Evolutionary conservation across 2,329 filamentous ascomycete genomes (phyloP), one percentile per base, ranked within the genome.

Genomic region (Verticillium tricorpus): DNA sequence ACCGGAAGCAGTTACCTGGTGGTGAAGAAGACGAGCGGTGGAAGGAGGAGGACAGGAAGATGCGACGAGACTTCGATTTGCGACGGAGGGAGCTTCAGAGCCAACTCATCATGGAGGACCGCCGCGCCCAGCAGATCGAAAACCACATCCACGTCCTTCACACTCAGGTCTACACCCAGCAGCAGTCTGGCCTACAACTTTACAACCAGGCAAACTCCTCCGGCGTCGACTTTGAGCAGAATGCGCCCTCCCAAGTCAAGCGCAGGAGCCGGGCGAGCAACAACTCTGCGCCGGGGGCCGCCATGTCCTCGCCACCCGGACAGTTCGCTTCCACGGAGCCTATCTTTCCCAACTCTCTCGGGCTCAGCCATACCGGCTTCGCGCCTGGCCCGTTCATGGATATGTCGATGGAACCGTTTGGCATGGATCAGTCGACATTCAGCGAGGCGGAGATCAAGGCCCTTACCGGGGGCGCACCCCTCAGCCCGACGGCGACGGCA

Each of bases 401-500:
- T 57, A 73, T 79, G 52, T 75, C 78, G 1, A 69, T 75, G 3
- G 79, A 81, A 50, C 65, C 68, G 9, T 60, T 65, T 34, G 62
- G 56, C 40, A 58, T 58, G 67, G 28, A 45, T 22, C 25, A 59
- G 31, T 67, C 80, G 64, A 68, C 72, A 11, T 79, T 87, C 60
- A 85, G 85, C 6, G 88, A 90, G 35, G 82, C 85, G 1, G 87
- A 89, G 19, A 76, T 89, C 5, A 85, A 85, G 62, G 80, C 80
- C 19, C 72, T 89, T 39, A 86, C 82, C 3, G 83, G 81, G 19
- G 87, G 85, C 32, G 90, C 89, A 2, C 89, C 89, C 1, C 84
- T 94, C 72, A 93, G 90, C 68, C 91, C 91, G 1, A 90, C 89
- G 4, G 91, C 91, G 2, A 87, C 89, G 32, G 84, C 88, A 17